Evolutionary conservation across 2,329 filamentous ascomycete species (phyloP), one percentile per base, ranked within the genome.

Genomic region (Calcarisporium arbuscula): DNA sequence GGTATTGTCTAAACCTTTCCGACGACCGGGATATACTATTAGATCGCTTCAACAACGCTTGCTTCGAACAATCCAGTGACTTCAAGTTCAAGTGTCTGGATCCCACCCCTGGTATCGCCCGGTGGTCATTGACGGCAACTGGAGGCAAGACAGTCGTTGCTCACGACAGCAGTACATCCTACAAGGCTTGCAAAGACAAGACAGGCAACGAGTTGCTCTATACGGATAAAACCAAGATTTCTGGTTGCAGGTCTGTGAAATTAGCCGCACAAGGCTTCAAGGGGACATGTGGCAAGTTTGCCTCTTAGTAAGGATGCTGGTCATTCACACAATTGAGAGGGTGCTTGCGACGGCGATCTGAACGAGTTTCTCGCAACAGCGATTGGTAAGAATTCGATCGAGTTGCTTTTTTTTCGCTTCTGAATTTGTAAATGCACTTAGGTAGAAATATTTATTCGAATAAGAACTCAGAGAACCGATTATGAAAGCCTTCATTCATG

Each of bases 81-180:
- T 41, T 45, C 14, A 38, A 43, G 15, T 42, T 60, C 25, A 49
- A 54, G 32, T 60, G 57, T 8, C 50, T 57, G 23, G 56, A 60
- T 29, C 48, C 49, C 14, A 58, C 45, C 2, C 53, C 50, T 2
- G 53, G 55, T 14, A 41, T 44, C 16, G 49, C 52, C 19, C 41
- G 35, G 6, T 59, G 52, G 52, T 47, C 47, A 5, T 32, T 59
- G 6, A 40, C 45, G 26, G 41, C 44, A 26, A 40, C 36, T 6
- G 44, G 41, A 8, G 42, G 38, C 34, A 41, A 43, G 9, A 41
- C 40, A 6, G 27, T 55, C 8, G 38, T 59, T 5, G 21, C 37
- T 2, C 48, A 53, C 17, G 48, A 59, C 23, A 44, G 47, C 6
- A 37, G 32, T 16, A 41, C 37, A 10, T 38, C 32, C 2, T 58